A percentile compares a stretch with the other conserved stretches of the same genome.
Evolutionary conservation across 257 asterid species (phyloP).

Genomic region (Scutellaria galericulata): DNA sequence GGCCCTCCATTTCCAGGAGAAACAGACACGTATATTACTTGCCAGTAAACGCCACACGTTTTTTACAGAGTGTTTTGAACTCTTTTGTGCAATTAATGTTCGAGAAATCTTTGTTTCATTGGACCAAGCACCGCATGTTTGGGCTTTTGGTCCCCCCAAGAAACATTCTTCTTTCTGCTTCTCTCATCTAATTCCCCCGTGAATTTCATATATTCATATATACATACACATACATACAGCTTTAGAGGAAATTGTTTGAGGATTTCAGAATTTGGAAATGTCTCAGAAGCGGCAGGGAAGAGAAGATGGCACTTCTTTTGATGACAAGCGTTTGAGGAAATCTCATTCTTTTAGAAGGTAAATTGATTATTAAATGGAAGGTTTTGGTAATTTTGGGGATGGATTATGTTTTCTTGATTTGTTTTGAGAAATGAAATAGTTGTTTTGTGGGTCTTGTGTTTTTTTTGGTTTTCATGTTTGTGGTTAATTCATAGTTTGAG

Average conservation of each 20-base stretch:
- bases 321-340: slow-evolving; percentile 65
- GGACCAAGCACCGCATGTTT: slow-evolving; percentile 43
- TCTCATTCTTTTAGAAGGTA: slow-evolving; percentile 66
- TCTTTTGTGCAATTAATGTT: too few relatives aligned
- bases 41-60: too few relatives aligned
- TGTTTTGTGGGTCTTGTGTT: background rate
- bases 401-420: background rate
- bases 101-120: background rate
- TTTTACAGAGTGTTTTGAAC: too few relatives aligned
- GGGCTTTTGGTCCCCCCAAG: slow-evolving; percentile 34
- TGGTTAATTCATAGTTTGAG: background rate
- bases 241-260: background rate
- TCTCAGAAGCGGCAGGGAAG: slow-evolving; percentile 62
- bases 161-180: slow-evolving; percentile 16
- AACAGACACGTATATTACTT: too few relatives aligned
- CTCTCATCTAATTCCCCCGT: slow-evolving; percentile 22
- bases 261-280: slow-evolving; percentile 32
- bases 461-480: slow-evolving; percentile 16
- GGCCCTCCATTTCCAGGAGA: too few relatives aligned
- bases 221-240: background rate
- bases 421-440: background rate
- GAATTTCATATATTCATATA: slow-evolving; percentile 10
- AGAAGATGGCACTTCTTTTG: slow-evolving; percentile 52
- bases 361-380: background rate
- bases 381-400: background rate